These are phyloP conservation scores for Knufia petricola DNA, from an alignment of 2,329 filamentous ascomycete species.

Conservation along the genomic window DNA sequence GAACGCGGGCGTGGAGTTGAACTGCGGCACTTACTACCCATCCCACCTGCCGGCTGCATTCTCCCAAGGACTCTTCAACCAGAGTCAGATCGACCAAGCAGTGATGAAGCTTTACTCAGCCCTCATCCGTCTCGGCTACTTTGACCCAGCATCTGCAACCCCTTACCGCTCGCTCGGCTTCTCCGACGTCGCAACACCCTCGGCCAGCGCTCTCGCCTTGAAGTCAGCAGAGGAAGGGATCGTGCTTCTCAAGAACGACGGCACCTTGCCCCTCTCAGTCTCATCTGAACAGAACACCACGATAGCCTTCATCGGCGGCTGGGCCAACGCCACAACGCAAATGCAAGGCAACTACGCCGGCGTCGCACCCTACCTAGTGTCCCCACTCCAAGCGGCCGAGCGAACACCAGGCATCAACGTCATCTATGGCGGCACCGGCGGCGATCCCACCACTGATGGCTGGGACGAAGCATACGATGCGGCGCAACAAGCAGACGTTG, in stretches of 20 bases:
- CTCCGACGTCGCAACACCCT: conserved; percentile 46
- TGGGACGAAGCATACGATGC: conserved; percentile 29
- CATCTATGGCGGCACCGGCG: conserved; percentile 33
- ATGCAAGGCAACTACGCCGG: conserved; percentile 54
- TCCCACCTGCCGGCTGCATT: conserved; percentile 36
- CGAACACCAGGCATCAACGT: conserved; percentile 38
- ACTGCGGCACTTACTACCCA: conserved; percentile 44
- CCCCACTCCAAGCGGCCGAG: conserved; percentile 43
- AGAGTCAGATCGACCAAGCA: conserved; percentile 38
- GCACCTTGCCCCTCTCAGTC: conserved; percentile 35
- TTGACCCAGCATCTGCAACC: conserved; percentile 35
- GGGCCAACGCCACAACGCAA: conserved; percentile 48
- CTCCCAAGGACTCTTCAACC: conserved; percentile 35
- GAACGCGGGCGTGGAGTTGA: conserved; percentile 44
- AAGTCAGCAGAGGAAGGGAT: conserved; percentile 42
- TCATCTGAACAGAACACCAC: conserved; percentile 28
- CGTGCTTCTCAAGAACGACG: conserved; percentile 46
- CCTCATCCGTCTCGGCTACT: conserved; percentile 44
- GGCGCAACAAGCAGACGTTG: conserved; percentile 29
- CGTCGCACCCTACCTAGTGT: conserved; percentile 45
- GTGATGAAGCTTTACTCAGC: conserved; percentile 41
- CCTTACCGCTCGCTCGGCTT: conserved; percentile 46
- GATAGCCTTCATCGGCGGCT: conserved; percentile 49
- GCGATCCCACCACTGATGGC: conserved; percentile 25
- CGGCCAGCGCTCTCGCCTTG: conserved; percentile 47